phyloP scores from a whole-genome alignment of 805 yeast species.

The Lipomyces yamanashiensis region DNA sequence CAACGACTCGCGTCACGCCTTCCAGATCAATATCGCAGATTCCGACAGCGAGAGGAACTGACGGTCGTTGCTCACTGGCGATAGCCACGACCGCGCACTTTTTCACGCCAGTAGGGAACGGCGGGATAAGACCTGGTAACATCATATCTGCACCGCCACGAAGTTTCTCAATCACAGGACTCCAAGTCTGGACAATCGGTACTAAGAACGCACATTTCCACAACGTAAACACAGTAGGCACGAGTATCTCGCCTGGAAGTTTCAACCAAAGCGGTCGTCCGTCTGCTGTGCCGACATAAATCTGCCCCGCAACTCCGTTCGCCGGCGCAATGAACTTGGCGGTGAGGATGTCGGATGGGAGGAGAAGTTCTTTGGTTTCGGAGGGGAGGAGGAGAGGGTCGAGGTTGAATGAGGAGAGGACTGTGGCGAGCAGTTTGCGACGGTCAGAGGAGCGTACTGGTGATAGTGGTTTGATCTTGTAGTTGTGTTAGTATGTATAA shows the following conservation, averaged over 20 bases:
- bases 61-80: constrained; percentile 62
- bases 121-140: constrained; percentile 55
- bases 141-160: constrained; percentile 70
- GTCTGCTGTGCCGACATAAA: constrained; percentile 65
- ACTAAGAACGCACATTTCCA: constrained; percentile 71
- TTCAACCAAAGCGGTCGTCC: constrained; percentile 75
- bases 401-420: constrained; percentile 52
- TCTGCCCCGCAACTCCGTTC: constrained; percentile 57
- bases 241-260: constrained; percentile 44
- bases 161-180: constrained; percentile 71
- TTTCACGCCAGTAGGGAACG: constrained; percentile 56
- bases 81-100: constrained; percentile 73
- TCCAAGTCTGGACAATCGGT: constrained; percentile 73
- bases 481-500: background rate
- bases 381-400: constrained; percentile 46
- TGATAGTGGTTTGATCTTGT: constrained; percentile 68
- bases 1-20: constrained; percentile 48
- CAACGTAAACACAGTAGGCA: constrained; percentile 75
- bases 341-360: constrained; percentile 64
- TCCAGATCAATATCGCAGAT: constrained; percentile 56
- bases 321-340: constrained; percentile 61
- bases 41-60: constrained; percentile 75
- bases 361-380: constrained; percentile 49
- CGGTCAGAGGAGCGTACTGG: constrained; percentile 84
- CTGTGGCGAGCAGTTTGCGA: constrained; percentile 54